Base-by-base conservation (phyloP, 495 filamentous ascomycete genomes). In the Aspergillus bertholletiae region DNA sequence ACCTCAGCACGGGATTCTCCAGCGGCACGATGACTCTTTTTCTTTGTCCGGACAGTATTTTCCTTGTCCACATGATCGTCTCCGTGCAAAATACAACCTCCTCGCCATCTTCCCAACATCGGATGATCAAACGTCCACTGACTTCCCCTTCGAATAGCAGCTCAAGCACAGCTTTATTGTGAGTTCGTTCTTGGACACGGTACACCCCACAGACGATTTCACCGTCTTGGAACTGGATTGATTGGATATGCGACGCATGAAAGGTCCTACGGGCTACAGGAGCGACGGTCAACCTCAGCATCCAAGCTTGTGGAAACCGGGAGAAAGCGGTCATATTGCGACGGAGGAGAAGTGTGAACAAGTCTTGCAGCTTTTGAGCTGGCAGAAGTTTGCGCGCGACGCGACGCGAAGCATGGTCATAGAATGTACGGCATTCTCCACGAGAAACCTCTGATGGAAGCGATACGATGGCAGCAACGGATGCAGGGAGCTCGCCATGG, bases 161-260 rank as follows among this genome's bases (percentile, higher is more conserved):
- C 37, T 59, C 65, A 53, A 72, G 73, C 51, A 73, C 71, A 1
- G 70, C 68, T 49, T 63, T 64, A 20, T 64, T 57, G 22, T 40
- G 51, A 9, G 44, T 56, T 11, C 70, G 51, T n/a, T 57, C 22
- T 7, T 57, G 32, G 17, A 74, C 67, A 1, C 57, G 64, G 40
- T 74, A 74, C 15, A 66, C 50, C 0, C 69, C 72, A 43, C 70
- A 71, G 1, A 72, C 62, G 12, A 73, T 37, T 49, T 75, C 70
- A 0, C 71, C 71, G 17, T 11, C 21, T 26, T 51, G 5, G 8
- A 13, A 27, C 32, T 30, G 43, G 11, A 46, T 34, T 23, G 56
- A 24, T 0, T 53, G 28, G 28, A 74, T 66, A 54, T 71, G 51
- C 9, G 53, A 61, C 3, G 54, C 8, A n/a, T 54, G 35, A 20